A percentile compares a stretch with the other conserved stretches of the same genome.
phyloP scores from a whole-genome alignment of 108 stramenopile genomes.

The Nitzschia putrida region DNA sequence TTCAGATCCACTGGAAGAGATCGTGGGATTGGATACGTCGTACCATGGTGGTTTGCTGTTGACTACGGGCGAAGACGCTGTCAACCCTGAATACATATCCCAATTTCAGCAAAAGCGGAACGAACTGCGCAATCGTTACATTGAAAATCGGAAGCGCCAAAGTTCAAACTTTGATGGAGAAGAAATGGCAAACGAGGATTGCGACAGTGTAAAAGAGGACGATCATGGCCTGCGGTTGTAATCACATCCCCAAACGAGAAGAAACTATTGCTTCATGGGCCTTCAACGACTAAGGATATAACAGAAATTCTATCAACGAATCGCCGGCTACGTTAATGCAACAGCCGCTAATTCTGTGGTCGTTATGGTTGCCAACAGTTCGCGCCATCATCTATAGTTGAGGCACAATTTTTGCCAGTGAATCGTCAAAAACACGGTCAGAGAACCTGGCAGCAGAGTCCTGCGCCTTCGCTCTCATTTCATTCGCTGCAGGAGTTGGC shows the following conservation, averaged over 20 bases:
- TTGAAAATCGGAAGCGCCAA: no score
- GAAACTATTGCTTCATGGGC: neutral
- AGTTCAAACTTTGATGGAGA: no score
- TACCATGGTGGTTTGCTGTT: slow-evolving; percentile 73
- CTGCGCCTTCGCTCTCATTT: slow-evolving; percentile 52
- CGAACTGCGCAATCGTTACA: slow-evolving; percentile 19
- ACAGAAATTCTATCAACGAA: neutral
- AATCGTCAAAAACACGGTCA: slow-evolving; percentile 63
- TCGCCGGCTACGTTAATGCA: neutral
- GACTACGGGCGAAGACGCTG: slow-evolving; percentile 39
- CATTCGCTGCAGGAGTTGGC: slow-evolving; percentile 24
- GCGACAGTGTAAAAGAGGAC: no score
- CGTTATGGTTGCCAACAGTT: neutral
- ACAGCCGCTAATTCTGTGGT: neutral
- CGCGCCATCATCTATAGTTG: neutral
- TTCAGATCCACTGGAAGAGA: slow-evolving; percentile 76
- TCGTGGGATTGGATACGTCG: slow-evolving; percentile 81
- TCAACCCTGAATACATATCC: slow-evolving; percentile 57
- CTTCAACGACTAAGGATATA: neutral
- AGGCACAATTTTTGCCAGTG: slow-evolving; percentile 5
- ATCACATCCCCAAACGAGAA: neutral
- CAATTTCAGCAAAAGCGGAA: slow-evolving; percentile 38
- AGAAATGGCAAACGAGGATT: no score
- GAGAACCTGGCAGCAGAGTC: slow-evolving; percentile 69
- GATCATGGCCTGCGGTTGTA: no score